Conservation (phyloP, 805 yeast species). For the Maudiozyma barnettii region DNA sequence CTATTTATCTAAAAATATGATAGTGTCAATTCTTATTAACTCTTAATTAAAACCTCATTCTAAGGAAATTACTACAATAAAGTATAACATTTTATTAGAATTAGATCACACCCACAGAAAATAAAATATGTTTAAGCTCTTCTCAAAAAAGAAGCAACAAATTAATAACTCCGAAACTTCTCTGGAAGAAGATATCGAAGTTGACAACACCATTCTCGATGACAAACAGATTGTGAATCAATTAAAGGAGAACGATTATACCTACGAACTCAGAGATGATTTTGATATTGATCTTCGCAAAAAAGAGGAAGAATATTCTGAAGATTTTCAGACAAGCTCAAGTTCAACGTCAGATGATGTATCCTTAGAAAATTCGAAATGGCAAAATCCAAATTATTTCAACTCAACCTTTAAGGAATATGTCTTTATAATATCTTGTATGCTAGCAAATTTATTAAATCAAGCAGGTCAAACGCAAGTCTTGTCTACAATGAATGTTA, state of each 20-base stretch:
- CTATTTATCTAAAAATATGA: no score
- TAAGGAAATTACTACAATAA: no score
- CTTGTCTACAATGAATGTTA: constrained; percentile 30
- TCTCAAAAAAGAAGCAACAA: neutral
- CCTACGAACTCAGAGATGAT: neutral
- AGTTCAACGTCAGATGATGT: neutral
- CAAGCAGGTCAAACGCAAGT: constrained; percentile 35
- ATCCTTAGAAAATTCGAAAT: neutral
- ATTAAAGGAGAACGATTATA: neutral
- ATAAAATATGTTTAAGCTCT: neutral
- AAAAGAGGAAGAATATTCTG: neutral
- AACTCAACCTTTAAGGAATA: constrained; percentile 16
- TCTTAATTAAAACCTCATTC: no score
- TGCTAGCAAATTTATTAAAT: constrained; percentile 32
- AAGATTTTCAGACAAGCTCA: neutral
- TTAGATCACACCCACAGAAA: no score
- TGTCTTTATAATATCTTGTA: constrained; percentile 22
- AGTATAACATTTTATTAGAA: neutral
- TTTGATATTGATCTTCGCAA: neutral
- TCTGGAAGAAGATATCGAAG: neutral
- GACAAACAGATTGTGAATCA: neutral
- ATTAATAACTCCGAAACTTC: neutral
- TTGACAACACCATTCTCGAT: neutral
- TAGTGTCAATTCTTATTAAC: no score
- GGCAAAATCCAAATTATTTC: constrained; percentile 18